Evolutionary conservation across 2,329 filamentous ascomycete genomes (phyloP).

Genomic region (Falciphora oryzae): DNA sequence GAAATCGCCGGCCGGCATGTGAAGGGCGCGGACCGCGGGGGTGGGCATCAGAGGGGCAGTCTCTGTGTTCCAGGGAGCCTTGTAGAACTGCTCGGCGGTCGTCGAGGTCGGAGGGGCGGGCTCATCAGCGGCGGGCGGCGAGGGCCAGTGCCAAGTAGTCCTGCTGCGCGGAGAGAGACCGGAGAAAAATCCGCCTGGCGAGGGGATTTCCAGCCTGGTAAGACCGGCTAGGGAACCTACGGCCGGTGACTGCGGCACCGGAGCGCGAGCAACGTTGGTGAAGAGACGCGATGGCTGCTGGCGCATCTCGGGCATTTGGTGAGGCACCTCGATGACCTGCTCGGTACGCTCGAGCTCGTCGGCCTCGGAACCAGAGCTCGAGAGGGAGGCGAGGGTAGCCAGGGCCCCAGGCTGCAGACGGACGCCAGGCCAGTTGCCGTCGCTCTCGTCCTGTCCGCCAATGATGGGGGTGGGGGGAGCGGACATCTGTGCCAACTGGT

Average conservation of each 20-base stretch:
- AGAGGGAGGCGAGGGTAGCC: conserved; percentile 71
- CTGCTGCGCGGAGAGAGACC: conserved; percentile 70
- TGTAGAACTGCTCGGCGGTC: conserved; percentile 89
- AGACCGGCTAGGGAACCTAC: conserved; percentile 61
- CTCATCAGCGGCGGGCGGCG: conserved; percentile 39
- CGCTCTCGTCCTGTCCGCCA: conserved; percentile 47
- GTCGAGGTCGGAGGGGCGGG: conserved; percentile 70
- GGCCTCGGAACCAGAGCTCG: conserved; percentile 46
- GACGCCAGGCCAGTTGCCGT: conserved; percentile 65
- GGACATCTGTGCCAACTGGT: conserved; percentile 71
- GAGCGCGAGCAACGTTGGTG: conserved; percentile 32
- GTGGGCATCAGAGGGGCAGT: conserved; percentile 25
- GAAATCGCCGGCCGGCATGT: conserved; percentile 27
- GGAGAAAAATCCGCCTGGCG: conserved; percentile 87
- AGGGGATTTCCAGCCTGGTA: conserved; percentile 80
- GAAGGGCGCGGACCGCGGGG: conserved; percentile 31
- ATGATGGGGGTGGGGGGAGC: conserved; percentile 80
- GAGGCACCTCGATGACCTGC: conserved; percentile 44
- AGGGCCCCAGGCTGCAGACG: conserved; percentile 75
- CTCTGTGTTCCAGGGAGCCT: conserved; percentile 64
- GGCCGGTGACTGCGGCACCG: conserved; percentile 38
- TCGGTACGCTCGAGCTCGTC: conserved; percentile 58
- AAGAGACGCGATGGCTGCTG: conserved; percentile 46
- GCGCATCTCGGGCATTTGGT: conserved; percentile 43
- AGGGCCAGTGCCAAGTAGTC: conserved; percentile 70